These are phyloP conservation scores for Lecanicillium sp. DNA, from an alignment of 2,329 filamentous ascomycete species.

Conservation along the genomic window DNA sequence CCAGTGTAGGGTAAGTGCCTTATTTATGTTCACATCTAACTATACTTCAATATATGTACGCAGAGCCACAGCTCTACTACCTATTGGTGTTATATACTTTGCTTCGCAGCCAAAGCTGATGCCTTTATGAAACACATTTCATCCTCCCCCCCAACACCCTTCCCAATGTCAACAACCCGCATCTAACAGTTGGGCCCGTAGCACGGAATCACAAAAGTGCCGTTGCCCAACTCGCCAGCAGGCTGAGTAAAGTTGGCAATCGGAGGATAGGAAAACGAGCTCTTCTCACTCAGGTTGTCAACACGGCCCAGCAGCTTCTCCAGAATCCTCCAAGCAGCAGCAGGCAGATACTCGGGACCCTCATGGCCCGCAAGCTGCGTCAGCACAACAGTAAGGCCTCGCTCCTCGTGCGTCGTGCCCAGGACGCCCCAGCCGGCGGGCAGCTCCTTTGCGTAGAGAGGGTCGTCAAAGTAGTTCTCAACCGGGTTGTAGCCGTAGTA, in stretches of 20 bases:
- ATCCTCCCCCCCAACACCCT: neutral
- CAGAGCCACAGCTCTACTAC: neutral
- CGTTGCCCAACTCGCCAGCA: slow-evolving; percentile 14
- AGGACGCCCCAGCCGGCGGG: slow-evolving; percentile 56
- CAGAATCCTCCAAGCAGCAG: slow-evolving; percentile 60
- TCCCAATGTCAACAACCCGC: neutral
- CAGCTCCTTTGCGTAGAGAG: slow-evolving; percentile 30
- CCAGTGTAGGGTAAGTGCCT: no score
- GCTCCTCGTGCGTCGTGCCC: slow-evolving; percentile 63
- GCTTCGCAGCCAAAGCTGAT: neutral
- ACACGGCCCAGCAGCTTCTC: slow-evolving; percentile 70
- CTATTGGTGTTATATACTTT: neutral
- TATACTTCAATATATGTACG: neutral
- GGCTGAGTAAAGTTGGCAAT: slow-evolving; percentile 13
- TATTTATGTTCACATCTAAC: no score
- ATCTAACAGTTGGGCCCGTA: slow-evolving; percentile 21
- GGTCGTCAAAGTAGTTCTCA: slow-evolving; percentile 34
- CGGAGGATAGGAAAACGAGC: slow-evolving; percentile 26
- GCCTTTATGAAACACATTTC: neutral
- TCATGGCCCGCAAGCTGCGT: slow-evolving; percentile 60
- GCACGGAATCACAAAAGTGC: slow-evolving; percentile 15
- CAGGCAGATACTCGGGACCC: slow-evolving; percentile 59
- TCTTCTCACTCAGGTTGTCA: slow-evolving; percentile 37
- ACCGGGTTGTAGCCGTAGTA: slow-evolving; percentile 11
- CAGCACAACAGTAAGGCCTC: slow-evolving; percentile 64